Conservation (phyloP, 2,329 filamentous ascomycete genomes). For the Ophiocordyceps camponoti-floridani region DNA sequence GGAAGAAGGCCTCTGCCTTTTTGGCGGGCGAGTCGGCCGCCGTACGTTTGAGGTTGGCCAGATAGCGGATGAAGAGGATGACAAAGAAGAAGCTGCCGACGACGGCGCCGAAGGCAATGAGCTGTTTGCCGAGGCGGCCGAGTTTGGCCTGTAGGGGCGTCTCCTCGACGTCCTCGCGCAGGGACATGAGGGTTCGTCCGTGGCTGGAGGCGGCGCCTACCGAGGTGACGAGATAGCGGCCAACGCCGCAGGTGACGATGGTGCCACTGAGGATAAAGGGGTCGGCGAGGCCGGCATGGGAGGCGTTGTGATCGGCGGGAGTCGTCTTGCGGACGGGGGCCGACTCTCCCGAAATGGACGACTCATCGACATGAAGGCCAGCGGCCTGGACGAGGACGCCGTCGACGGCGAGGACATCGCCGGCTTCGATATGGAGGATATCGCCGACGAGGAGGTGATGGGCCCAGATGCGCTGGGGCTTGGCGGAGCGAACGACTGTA, state of each 20-base stretch:
- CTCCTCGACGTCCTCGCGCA: constrained; percentile 59
- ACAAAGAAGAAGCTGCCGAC: constrained; percentile 24
- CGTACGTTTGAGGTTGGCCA: constrained; percentile 17
- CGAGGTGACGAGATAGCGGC: constrained; percentile 58
- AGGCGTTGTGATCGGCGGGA: constrained; percentile 39
- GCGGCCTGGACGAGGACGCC: constrained; percentile 44
- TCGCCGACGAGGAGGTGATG: constrained; percentile 59
- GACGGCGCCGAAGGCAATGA: constrained; percentile 25
- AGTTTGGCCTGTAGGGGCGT: constrained; percentile 65
- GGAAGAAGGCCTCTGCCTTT: constrained; percentile 39
- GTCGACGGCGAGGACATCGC: constrained; percentile 53
- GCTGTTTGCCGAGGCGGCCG: constrained; percentile 61
- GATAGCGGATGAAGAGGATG: constrained; percentile 20
- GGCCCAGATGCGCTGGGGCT: constrained; percentile 49
- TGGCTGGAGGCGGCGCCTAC: constrained; percentile 58
- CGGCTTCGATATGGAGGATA: constrained; percentile 53
- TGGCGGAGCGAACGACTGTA: constrained; percentile 61
- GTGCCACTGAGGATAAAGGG: constrained; percentile 70
- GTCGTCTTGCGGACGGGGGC: constrained; percentile 49
- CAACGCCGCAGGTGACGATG: constrained; percentile 59
- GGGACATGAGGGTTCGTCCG: constrained; percentile 62
- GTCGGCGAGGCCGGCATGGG: constrained; percentile 36
- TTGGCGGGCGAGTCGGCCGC: constrained; percentile 18
- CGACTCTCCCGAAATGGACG: constrained; percentile 60
- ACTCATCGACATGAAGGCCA: constrained; percentile 49